Evolutionary conservation across 345 rosid genomes (phyloP).

Genomic region (Adansonia digitata): DNA sequence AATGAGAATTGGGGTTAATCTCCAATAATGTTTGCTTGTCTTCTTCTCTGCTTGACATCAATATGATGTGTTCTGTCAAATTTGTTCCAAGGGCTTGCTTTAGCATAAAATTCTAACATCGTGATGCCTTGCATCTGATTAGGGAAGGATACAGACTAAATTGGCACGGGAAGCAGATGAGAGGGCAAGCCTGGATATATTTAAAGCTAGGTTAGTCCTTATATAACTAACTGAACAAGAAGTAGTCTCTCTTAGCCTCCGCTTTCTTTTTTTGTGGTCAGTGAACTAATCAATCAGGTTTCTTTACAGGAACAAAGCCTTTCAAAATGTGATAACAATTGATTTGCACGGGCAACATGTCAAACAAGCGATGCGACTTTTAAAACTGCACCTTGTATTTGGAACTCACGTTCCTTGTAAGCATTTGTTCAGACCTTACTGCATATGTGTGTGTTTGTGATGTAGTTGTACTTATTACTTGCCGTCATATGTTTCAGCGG

Average conservation of each 20-base stretch:
- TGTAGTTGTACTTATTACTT: slow-evolving; percentile 8
- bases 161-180: slow-evolving; percentile 73
- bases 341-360: slow-evolving; percentile 97
- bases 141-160: slow-evolving; percentile 58
- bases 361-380: slow-evolving; percentile 71
- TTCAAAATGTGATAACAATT: slow-evolving; percentile 78
- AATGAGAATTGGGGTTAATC: not conserved
- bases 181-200: slow-evolving; percentile 81
- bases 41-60: slow-evolving; percentile 2
- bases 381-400: slow-evolving; percentile 69
- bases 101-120: slow-evolving; percentile 8
- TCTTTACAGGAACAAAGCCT: slow-evolving; percentile 66
- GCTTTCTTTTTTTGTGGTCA: not conserved
- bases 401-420: slow-evolving; percentile 70
- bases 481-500: slow-evolving; percentile 41
- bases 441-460: not conserved
- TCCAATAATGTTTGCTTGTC: not conserved
- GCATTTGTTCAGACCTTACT: slow-evolving; percentile 15
- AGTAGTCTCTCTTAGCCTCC: not conserved
- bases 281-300: slow-evolving; percentile 19
- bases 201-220: slow-evolving; percentile 63
- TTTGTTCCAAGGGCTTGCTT: slow-evolving; percentile 2
- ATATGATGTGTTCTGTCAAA: not conserved
- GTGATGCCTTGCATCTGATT: slow-evolving; percentile 16
- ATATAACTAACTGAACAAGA: not conserved